These are phyloP conservation scores for Dendryphion nanum DNA, from an alignment of 2,329 filamentous ascomycete genomes.

Conservation along the genomic window DNA sequence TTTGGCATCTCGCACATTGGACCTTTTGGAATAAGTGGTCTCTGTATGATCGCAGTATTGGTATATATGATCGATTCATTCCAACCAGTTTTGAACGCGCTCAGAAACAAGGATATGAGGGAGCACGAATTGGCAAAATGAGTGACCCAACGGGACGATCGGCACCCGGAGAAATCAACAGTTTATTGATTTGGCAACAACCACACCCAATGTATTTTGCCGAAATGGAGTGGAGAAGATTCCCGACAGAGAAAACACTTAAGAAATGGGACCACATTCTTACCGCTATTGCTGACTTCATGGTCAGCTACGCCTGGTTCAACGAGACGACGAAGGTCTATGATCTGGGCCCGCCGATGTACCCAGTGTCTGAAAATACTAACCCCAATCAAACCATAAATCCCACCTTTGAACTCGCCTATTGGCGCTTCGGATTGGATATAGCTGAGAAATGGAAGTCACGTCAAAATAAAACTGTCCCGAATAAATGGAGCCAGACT, in stretches of 20 bases:
- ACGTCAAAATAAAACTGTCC: slow-evolving; percentile 46
- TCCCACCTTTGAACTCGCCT: slow-evolving; percentile 59
- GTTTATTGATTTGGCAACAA: slow-evolving; percentile 62
- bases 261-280: slow-evolving; percentile 55
- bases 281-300: slow-evolving; percentile 56
- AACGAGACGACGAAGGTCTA: slow-evolving; percentile 54
- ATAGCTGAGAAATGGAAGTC: slow-evolving; percentile 55
- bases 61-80: slow-evolving; percentile 51
- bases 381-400: slow-evolving; percentile 57
- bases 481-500: slow-evolving; percentile 49
- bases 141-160: slow-evolving; percentile 56
- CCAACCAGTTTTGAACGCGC: slow-evolving; percentile 37
- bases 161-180: slow-evolving; percentile 61
- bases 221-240: slow-evolving; percentile 53
- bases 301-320: slow-evolving; percentile 57
- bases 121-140: slow-evolving; percentile 56
- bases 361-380: slow-evolving; percentile 58
- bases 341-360: slow-evolving; percentile 54
- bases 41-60: slow-evolving; percentile 47
- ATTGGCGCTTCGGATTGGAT: slow-evolving; percentile 61
- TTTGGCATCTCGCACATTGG: slow-evolving; percentile 56
- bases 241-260: slow-evolving; percentile 45
- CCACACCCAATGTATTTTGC: slow-evolving; percentile 62
- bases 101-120: slow-evolving; percentile 37
- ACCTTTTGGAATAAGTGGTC: slow-evolving; percentile 50